Conservation (phyloP, 352 stramenopile genomes). For the Globisporangium spinosum region DNA sequence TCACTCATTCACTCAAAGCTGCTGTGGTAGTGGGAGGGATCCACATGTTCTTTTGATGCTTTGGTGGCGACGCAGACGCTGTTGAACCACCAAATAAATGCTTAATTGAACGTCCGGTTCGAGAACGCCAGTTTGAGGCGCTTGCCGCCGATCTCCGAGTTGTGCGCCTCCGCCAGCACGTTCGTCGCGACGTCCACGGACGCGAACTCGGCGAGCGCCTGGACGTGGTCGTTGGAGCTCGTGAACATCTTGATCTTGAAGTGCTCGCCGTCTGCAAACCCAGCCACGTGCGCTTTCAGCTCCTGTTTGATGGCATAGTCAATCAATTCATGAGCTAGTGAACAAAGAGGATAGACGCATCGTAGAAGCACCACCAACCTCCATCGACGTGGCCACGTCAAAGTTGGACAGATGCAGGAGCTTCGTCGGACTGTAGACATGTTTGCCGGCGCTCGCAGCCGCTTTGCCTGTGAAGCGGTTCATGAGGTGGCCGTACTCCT, state of each 20-base stretch:
- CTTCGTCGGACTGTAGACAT: constrained; percentile 67
- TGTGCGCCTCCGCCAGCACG: constrained; percentile 49
- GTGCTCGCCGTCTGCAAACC: constrained; percentile 37
- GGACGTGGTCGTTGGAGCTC: constrained; percentile 42
- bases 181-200: constrained; percentile 49
- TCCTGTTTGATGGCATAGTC: constrained; percentile 19
- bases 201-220: constrained; percentile 52
- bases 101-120: constrained; percentile 36
- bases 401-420: constrained; percentile 66
- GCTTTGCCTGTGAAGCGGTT: constrained; percentile 70
- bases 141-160: constrained; percentile 29
- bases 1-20: background rate
- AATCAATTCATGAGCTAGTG: background rate
- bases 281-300: constrained; percentile 31
- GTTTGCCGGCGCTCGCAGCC: constrained; percentile 40
- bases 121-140: constrained; percentile 63
- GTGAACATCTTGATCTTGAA: constrained; percentile 45
- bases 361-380: constrained; percentile 20
- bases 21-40: background rate
- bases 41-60: too few relatives aligned
- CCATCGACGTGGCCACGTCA: constrained; percentile 28
- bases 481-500: constrained; percentile 44
- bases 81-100: too few relatives aligned
- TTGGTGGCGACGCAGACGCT: too few relatives aligned
- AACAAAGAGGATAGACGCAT: background rate